Evolutionary conservation across 345 rosid species (phyloP).

Genomic region (Erodium maritimum): DNA sequence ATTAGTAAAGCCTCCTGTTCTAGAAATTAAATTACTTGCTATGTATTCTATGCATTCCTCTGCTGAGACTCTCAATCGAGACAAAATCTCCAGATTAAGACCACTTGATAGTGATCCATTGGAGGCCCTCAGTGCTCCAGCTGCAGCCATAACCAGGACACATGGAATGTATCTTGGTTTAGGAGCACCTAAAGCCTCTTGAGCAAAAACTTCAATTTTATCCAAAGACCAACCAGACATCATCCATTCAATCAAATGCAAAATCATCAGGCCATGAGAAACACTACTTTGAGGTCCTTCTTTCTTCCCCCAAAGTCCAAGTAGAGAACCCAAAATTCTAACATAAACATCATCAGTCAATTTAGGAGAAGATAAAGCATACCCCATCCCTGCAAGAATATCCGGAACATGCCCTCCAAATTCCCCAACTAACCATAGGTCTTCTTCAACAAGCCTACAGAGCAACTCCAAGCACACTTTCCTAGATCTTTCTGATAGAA

Average conservation of each 20-base stretch:
- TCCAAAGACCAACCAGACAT: constrained; percentile 36
- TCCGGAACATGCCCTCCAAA: constrained; percentile 27
- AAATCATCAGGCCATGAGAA: constrained; percentile 57
- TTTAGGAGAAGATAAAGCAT: constrained; percentile 52
- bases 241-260: constrained; percentile 83
- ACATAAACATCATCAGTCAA: constrained; percentile 20
- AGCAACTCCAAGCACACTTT: constrained; percentile 44
- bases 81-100: constrained; percentile 29
- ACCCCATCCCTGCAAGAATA: constrained; percentile 79
- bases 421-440: constrained; percentile 24
- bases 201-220: constrained; percentile 31
- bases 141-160: constrained; percentile 58
- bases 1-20: constrained; percentile 16
- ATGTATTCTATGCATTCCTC: constrained; percentile 38
- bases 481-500: constrained; percentile 43
- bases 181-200: constrained; percentile 30
- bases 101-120: constrained; percentile 24
- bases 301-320: constrained; percentile 52
- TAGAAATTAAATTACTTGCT: constrained; percentile 36
- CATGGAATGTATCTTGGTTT: constrained; percentile 32
- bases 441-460: constrained; percentile 46
- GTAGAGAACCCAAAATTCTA: constrained; percentile 39
- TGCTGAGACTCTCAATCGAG: constrained; percentile 38
- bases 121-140: constrained; percentile 65
- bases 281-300: constrained; percentile 40